A percentile compares a stretch with the other conserved stretches of the same genome.
Conservation (phyloP, 768 basidiomycete species). For the Porphyrellus cyaneotinctus region DNA sequence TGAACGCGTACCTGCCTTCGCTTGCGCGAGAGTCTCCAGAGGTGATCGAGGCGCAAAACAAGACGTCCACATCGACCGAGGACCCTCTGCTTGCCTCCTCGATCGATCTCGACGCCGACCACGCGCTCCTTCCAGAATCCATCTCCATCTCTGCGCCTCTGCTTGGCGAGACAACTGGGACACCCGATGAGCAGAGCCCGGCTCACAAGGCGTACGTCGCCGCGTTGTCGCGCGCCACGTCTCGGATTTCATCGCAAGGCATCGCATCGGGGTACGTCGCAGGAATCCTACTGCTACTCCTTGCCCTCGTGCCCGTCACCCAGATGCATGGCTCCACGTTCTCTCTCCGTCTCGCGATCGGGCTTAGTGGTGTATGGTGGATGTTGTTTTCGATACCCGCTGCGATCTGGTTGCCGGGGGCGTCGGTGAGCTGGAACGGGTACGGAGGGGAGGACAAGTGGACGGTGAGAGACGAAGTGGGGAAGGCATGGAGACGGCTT, state of each 20-base stretch:
- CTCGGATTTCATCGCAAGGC: conserved; percentile 79
- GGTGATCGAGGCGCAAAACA: conserved; percentile 39
- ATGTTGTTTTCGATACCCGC: conserved; percentile 76
- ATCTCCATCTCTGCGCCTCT: conserved; percentile 39
- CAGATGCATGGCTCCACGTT: conserved; percentile 70
- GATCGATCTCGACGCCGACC: conserved; percentile 16
- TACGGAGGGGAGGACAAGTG: conserved; percentile 31
- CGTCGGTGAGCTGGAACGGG: neutral
- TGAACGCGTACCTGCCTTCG: conserved; percentile 83
- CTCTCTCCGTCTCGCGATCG: conserved; percentile 78
- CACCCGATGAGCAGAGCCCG: conserved; percentile 13
- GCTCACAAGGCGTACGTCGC: conserved; percentile 45
- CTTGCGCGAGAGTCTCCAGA: conserved; percentile 66
- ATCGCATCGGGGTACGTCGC: conserved; percentile 85
- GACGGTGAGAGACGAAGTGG: conserved; percentile 50
- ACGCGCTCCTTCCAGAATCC: conserved; percentile 14
- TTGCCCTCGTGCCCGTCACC: conserved; percentile 76
- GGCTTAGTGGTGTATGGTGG: conserved; percentile 88
- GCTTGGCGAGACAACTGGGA: conserved; percentile 3
- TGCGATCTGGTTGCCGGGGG: conserved; percentile 64
- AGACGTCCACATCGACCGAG: conserved; percentile 6
- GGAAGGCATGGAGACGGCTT: conserved; percentile 70
- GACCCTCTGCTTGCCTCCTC: neutral
- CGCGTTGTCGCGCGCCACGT: conserved; percentile 66
- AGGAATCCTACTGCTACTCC: conserved; percentile 71